phyloP scores from a whole-genome alignment of 2,329 filamentous ascomycete species.

The Diaporthe sp. region DNA sequence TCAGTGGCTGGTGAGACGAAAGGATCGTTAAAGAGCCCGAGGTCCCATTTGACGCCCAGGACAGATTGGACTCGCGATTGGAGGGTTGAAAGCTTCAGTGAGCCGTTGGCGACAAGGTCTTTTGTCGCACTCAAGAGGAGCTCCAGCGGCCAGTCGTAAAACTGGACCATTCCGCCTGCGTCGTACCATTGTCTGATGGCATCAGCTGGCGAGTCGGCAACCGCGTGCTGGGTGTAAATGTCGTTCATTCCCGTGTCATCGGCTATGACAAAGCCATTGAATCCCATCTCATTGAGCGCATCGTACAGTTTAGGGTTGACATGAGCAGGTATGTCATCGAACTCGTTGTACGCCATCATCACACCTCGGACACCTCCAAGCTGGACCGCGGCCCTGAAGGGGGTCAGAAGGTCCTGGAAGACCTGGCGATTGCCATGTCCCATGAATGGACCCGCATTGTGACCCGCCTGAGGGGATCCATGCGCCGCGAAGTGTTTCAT shows the following conservation, averaged over 20 bases:
- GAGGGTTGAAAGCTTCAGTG: conserved; percentile 52
- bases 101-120: conserved; percentile 53
- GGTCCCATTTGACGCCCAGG: conserved; percentile 58
- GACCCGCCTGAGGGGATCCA: conserved; percentile 57
- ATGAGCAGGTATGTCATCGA: conserved; percentile 57
- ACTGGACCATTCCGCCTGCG: conserved; percentile 61
- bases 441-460: conserved; percentile 60
- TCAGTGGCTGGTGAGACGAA: conserved; percentile 53
- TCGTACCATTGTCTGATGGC: conserved; percentile 60
- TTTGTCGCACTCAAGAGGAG: conserved; percentile 54
- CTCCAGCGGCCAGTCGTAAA: conserved; percentile 59
- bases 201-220: conserved; percentile 55
- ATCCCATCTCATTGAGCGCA: conserved; percentile 56
- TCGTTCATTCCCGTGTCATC: conserved; percentile 57
- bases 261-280: conserved; percentile 57
- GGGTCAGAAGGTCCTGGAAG: conserved; percentile 57
- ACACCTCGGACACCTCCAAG: conserved; percentile 58
- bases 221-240: conserved; percentile 52
- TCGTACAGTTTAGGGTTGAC: conserved; percentile 56
- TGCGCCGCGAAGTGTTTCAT: conserved; percentile 63
- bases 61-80: conserved; percentile 55
- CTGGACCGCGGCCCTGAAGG: conserved; percentile 59
- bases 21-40: conserved; percentile 57
- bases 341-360: conserved; percentile 61
- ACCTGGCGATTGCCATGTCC: conserved; percentile 59